Conservation (phyloP, 495 filamentous ascomycete species). For the Schizothecium vesticola region DNA sequence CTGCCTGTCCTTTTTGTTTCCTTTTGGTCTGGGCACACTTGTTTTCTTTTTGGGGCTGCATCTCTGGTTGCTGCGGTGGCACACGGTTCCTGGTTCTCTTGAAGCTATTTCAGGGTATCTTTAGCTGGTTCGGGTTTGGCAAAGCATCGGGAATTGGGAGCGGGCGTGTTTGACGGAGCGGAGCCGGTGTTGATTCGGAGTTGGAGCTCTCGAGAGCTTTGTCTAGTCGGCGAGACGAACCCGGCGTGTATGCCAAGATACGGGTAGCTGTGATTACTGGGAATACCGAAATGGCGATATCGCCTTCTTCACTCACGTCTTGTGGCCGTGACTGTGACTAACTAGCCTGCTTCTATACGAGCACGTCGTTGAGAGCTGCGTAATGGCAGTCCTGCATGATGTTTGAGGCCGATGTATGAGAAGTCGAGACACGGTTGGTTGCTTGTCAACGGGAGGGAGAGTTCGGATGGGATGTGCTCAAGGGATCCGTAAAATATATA, state of each 20-base stretch:
- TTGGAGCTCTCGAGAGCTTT: conserved; percentile 7
- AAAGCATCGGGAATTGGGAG: conserved; percentile 21
- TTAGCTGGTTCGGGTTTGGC: conserved; percentile 22
- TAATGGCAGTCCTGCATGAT: neutral
- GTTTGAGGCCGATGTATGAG: too few relatives aligned
- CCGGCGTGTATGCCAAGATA: conserved; percentile 23
- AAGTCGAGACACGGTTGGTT: neutral
- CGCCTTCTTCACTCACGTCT: conserved; percentile 18
- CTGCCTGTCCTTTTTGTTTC: conserved; percentile 9
- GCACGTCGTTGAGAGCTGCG: neutral
- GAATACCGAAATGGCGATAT: conserved; percentile 15
- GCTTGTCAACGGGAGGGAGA: too few relatives aligned
- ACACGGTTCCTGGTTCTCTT: conserved; percentile 11
- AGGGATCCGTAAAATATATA: neutral
- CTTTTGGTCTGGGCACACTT: conserved; percentile 10
- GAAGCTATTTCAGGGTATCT: conserved; percentile 11
- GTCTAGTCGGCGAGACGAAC: conserved; percentile 10
- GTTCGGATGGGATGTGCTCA: neutral
- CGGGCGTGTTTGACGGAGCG: conserved; percentile 19
- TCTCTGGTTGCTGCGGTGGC: conserved; percentile 21
- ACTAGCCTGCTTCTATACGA: neutral
- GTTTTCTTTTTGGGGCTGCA: conserved; percentile 22
- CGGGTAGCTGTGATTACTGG: conserved; percentile 14
- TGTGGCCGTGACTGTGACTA: neutral
- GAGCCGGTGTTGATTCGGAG: conserved; percentile 8